phyloP scores from a whole-genome alignment of 805 yeast species.

The Starmerella cellae region DNA sequence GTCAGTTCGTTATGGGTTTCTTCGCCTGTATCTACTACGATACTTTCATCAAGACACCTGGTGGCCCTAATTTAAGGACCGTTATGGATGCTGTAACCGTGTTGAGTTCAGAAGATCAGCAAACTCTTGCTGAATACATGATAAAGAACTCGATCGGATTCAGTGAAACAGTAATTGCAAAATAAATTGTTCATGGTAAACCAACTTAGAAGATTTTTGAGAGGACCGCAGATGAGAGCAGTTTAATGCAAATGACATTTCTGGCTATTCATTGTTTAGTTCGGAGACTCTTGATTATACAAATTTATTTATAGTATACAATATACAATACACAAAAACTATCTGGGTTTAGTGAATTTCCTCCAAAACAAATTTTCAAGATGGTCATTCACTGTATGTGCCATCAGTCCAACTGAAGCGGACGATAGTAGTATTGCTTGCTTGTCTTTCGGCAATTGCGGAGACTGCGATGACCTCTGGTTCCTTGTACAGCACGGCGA shows the following conservation, averaged over 20 bases:
- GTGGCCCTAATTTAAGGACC: conserved; percentile 44
- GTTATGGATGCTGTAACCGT: conserved; percentile 52
- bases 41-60: conserved; percentile 64
- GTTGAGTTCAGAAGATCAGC: conserved; percentile 13
- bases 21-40: conserved; percentile 86
- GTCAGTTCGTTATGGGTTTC: conserved; percentile 96
- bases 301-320: too few species aligned
- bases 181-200: too few species aligned
- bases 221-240: too few species aligned
- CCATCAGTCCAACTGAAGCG: conserved; percentile 11
- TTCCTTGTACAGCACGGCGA: conserved; percentile 55
- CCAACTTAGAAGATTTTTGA: too few species aligned
- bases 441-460: conserved; percentile 87
- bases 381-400: too few species aligned
- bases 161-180: too few species aligned
- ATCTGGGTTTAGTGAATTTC: too few species aligned
- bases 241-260: too few species aligned
- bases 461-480: conserved; percentile 64
- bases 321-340: too few species aligned
- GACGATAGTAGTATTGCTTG: conserved; percentile 67
- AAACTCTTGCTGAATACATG: conserved; percentile 1
- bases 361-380: too few species aligned
- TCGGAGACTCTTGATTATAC: too few species aligned
- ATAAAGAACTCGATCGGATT: neutral
- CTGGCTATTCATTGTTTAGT: too few species aligned